These are phyloP conservation scores for Pilasporangium apinafurcum DNA, from an alignment of 352 stramenopile species.

Conservation along the genomic window DNA sequence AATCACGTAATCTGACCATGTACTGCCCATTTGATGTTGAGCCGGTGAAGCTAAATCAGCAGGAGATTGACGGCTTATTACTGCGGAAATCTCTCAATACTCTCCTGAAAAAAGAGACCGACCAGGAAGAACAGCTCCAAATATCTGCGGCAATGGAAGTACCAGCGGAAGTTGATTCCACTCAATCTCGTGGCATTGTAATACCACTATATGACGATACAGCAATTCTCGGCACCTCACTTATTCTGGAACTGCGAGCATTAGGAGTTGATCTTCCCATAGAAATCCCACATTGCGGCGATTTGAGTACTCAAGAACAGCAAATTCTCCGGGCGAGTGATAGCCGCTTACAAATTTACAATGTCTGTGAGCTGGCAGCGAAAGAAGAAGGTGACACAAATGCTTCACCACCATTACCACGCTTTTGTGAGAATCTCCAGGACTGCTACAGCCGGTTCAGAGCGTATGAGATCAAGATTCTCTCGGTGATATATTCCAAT, in stretches of 20 bases:
- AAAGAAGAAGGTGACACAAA: no score
- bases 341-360: conserved; percentile 52
- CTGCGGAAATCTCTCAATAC: no score
- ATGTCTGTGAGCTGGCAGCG: conserved; percentile 43
- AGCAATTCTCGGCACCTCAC: conserved; percentile 45
- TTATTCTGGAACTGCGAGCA: conserved; percentile 50
- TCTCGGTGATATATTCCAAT: conserved; percentile 50
- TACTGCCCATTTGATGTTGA: no score
- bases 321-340: conserved; percentile 20
- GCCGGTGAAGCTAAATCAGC: no score
- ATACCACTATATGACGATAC: conserved; percentile 62
- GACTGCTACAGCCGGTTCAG: conserved; percentile 44
- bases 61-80: no score
- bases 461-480: conserved; percentile 59
- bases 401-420: conserved; percentile 10
- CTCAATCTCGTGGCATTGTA: conserved; percentile 45
- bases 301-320: conserved; percentile 35
- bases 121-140: no score
- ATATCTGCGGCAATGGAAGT: no score
- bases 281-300: conserved; percentile 62
- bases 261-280: conserved; percentile 51
- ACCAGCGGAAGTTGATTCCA: no score
- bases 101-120: no score
- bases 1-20: no score
- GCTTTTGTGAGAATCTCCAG: conserved; percentile 45